Conservation (phyloP, 148 eudicot species). For the Rhododendron kiyosumense region DNA sequence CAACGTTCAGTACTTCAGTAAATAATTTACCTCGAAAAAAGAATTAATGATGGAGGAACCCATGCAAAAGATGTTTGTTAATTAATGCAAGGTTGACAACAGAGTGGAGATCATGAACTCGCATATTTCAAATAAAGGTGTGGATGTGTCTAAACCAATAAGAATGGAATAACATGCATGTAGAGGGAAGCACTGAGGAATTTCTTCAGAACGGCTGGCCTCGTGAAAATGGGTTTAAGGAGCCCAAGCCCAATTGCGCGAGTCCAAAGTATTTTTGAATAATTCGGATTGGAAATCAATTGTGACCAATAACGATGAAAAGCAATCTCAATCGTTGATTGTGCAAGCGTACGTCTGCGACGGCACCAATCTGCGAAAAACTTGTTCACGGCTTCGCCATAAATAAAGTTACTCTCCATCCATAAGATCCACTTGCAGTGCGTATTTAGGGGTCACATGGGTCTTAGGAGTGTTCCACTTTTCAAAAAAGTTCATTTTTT, state of each 20-base stretch:
- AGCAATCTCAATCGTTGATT: too few relatives aligned
- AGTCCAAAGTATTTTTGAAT: too few relatives aligned
- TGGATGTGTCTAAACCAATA: background rate
- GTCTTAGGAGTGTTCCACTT: too few relatives aligned
- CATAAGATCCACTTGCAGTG: background rate
- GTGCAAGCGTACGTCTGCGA: accelerated
- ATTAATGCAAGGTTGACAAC: background rate
- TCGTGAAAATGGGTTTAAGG: too few relatives aligned
- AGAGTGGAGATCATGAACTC: background rate
- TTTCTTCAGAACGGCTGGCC: background rate
- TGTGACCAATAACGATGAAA: too few relatives aligned
- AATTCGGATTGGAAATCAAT: too few relatives aligned
- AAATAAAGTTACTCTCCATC: too few relatives aligned
- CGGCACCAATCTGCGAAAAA: too few relatives aligned
- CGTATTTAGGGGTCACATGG: background rate
- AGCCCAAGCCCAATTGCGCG: too few relatives aligned
- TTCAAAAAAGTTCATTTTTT: too few relatives aligned
- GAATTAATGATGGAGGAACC: background rate
- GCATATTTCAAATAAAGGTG: background rate
- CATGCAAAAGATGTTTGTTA: background rate
- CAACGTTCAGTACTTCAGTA: too few relatives aligned
- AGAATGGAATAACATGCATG: background rate
- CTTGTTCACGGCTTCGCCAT: too few relatives aligned
- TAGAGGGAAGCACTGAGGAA: background rate
- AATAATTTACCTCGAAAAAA: background rate